phyloP scores from a whole-genome alignment of 2,329 filamentous ascomycete species.

The Alternaria longipes region DNA sequence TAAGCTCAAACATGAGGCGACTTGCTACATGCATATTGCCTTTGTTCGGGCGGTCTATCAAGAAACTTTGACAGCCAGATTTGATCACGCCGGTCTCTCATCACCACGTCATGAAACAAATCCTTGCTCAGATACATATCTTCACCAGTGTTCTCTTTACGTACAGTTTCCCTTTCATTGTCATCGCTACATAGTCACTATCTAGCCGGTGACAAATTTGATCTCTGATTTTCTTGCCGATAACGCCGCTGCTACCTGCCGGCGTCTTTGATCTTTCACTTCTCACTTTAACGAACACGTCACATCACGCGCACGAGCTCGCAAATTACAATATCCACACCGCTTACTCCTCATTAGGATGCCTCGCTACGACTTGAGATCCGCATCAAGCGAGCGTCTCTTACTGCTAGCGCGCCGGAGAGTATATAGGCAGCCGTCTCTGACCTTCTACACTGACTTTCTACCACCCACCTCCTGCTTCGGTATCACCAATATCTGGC shows the following conservation, averaged over 20 bases:
- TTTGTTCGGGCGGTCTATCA: neutral
- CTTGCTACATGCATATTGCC: neutral
- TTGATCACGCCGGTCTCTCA: neutral
- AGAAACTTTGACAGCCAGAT: neutral
- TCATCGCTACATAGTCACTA: neutral
- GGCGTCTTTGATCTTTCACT: constrained; percentile 10
- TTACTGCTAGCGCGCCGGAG: neutral
- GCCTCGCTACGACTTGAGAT: neutral
- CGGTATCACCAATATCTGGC: neutral
- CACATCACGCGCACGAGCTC: neutral
- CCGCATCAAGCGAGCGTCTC: neutral
- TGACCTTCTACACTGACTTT: neutral
- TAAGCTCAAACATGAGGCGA: neutral
- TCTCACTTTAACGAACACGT: constrained; percentile 1
- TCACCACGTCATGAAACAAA: neutral
- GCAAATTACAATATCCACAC: neutral
- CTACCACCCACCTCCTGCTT: neutral
- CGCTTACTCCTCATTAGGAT: neutral
- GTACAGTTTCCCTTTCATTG: neutral
- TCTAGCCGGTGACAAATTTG: neutral
- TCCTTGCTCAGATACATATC: neutral
- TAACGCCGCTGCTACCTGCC: neutral
- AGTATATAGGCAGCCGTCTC: neutral
- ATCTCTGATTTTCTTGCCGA: neutral
- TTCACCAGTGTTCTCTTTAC: neutral